Percentiles rank a stretch among this genome's conserved stretches.
Evolutionary conservation across 192 early-diverging fungal genomes (phyloP).

Genomic region (Spizellomyces punctatus): DNA sequence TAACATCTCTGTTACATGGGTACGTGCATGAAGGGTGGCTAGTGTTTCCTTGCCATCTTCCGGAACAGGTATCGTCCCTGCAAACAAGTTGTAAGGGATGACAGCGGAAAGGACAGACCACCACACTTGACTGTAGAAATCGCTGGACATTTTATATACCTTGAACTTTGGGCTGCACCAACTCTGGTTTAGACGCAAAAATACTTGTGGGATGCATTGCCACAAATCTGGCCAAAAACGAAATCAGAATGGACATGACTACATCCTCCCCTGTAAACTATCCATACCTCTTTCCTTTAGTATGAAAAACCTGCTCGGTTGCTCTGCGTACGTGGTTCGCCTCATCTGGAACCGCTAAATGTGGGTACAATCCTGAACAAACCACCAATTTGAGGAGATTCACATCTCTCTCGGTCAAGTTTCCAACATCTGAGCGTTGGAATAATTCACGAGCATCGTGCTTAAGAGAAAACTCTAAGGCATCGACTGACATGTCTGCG

Average conservation of each 20-base stretch:
- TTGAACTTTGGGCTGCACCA: conserved; percentile 41
- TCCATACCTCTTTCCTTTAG: conserved; percentile 45
- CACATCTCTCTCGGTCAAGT: conserved; percentile 42
- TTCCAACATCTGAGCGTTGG: conserved; percentile 40
- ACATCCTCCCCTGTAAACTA: no score
- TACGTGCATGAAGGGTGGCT: conserved; percentile 33
- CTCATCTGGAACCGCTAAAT: conserved; percentile 68
- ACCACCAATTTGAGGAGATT: conserved; percentile 62
- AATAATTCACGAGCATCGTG: conserved; percentile 51
- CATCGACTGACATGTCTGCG: conserved; percentile 48
- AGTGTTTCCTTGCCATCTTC: conserved; percentile 42
- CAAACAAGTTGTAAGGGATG: not conserved
- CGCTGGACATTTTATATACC: not conserved
- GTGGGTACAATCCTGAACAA: conserved; percentile 67
- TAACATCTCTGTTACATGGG: conserved; percentile 51
- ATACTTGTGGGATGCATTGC: conserved; percentile 67
- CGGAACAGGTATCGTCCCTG: conserved; percentile 5
- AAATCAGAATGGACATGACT: no score
- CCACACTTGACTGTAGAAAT: no score
- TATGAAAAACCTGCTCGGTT: conserved; percentile 64
- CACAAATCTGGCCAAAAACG: conserved; percentile 42
- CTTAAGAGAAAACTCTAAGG: conserved; percentile 63
- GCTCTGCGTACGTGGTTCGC: conserved; percentile 55
- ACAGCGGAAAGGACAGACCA: not conserved
- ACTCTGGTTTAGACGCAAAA: conserved; percentile 58